Conservation (phyloP, 805 yeast species). For the Hanseniaspora pseudoguilliermondii region DNA sequence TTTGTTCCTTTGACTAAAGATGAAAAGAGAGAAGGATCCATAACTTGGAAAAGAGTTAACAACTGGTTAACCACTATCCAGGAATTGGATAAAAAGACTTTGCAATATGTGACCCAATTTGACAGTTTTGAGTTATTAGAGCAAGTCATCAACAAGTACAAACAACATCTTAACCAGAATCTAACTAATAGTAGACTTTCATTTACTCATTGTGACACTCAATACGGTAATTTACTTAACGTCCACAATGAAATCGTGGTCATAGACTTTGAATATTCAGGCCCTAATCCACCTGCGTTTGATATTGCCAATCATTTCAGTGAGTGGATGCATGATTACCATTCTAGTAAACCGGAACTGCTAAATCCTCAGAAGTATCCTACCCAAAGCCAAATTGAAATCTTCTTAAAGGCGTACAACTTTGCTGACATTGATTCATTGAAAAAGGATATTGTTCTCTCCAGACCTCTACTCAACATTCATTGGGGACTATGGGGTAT, state of each 20-base stretch:
- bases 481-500: slow-evolving; percentile 91
- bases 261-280: slow-evolving; percentile 92
- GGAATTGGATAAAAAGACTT: slow-evolving; percentile 25
- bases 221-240: slow-evolving; percentile 81
- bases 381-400: slow-evolving; percentile 48
- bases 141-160: slow-evolving; percentile 38
- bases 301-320: slow-evolving; percentile 88
- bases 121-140: slow-evolving; percentile 39
- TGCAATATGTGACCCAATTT: slow-evolving; percentile 31
- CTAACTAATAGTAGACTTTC: slow-evolving; percentile 39
- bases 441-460: slow-evolving; percentile 35
- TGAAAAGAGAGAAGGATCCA: slow-evolving; percentile 52
- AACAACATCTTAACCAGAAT: slow-evolving; percentile 43
- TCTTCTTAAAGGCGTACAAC: slow-evolving; percentile 58
- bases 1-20: slow-evolving; percentile 52
- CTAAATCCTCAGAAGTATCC: slow-evolving; percentile 49
- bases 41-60: slow-evolving; percentile 52
- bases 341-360: slow-evolving; percentile 36
- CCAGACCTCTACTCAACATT: slow-evolving; percentile 72
- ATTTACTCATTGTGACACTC: slow-evolving; percentile 94
- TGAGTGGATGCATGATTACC: slow-evolving; percentile 96
- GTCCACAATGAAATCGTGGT: slow-evolving; percentile 70
- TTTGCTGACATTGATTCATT: slow-evolving; percentile 37
- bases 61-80: slow-evolving; percentile 54
- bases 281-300: slow-evolving; percentile 75